Percentiles rank a stretch among this genome's conserved stretches.
Evolutionary conservation across 2,329 filamentous ascomycete genomes (phyloP).

Genomic region (Penicillium frequentans): DNA sequence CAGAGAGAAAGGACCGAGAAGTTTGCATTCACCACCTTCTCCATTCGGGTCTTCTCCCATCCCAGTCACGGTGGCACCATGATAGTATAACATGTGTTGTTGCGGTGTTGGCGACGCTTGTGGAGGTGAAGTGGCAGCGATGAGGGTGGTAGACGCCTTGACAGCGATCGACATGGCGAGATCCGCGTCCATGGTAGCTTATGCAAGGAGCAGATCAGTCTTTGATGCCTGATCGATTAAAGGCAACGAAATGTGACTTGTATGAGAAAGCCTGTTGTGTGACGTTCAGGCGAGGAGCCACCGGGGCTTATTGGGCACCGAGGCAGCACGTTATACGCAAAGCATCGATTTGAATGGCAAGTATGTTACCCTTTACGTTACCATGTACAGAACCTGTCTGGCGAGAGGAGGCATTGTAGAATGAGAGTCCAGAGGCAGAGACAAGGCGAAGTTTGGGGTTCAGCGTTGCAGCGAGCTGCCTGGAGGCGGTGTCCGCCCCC

Average conservation of each 20-base stretch:
- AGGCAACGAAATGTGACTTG: constrained; percentile 13
- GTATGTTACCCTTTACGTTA: too few species aligned
- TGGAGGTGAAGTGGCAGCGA: constrained; percentile 2
- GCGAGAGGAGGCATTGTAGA: background rate
- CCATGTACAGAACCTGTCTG: too few species aligned
- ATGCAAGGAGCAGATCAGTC: background rate
- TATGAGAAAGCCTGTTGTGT: constrained; percentile 5
- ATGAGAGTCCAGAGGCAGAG: background rate
- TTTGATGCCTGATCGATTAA: constrained; percentile 11
- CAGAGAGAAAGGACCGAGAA: constrained; percentile 88
- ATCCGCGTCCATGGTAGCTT: constrained; percentile 7
- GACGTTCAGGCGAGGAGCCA: constrained; percentile 4
- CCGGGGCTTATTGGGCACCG: constrained; percentile 7
- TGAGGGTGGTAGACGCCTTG: constrained; percentile 5
- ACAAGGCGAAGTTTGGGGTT: background rate
- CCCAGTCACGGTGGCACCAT: constrained; percentile 14
- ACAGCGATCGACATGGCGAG: constrained; percentile 14
- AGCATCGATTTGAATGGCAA: background rate
- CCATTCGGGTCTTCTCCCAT: constrained; percentile 38
- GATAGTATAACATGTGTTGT: constrained; percentile 19
- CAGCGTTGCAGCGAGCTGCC: background rate
- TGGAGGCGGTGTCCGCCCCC: constrained; percentile 23
- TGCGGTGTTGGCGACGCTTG: constrained; percentile 20
- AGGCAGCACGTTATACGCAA: background rate
- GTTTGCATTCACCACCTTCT: constrained; percentile 73